Base-by-base conservation (phyloP, 352 stramenopile genomes). In the Pilasporangium apinafurcum region DNA sequence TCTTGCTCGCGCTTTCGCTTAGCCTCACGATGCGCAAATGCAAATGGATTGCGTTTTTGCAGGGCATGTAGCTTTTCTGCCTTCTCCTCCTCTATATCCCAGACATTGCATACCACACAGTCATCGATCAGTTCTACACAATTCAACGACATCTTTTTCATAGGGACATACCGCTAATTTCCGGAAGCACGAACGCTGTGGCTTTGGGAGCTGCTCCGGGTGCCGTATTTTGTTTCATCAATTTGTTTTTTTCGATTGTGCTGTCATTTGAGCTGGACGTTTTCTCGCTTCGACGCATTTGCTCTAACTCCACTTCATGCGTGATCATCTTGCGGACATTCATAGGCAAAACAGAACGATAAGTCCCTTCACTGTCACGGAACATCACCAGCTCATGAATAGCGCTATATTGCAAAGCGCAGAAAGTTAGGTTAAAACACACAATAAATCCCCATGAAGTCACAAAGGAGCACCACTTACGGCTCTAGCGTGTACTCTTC, bases 401-500 rank as follows among this genome's bases (percentile, higher is more conserved):
- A 10, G 81, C 45, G 8, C 81, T 92, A 44, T 25, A 48, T 6
- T 31, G 6, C 20, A 4, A 37, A 33, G n/a, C 36, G 32, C 10
- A 32, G 13, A 39, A 17, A 36, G 3, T 25, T 16, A 2, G n/a
- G 7, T 27, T 2, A n/a, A 0, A 7, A 28, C 8, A 31, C 21
- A 40, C 8, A 8, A 53, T 2, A 40, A 33, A 28, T 26, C 40
- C 40, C 14, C 32, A 27, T 2, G 25, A 20, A 45, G 16, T 20
- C 10, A 20, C 41, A 10, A 31, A 54, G 7, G 17, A 7, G 40
- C 13, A 45, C 7, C 3, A 78, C 81, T 45, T 68, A 92, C 79
- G 81, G 81, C 51, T 93, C 81, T 6, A 93, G 53, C 21, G 53
- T 48, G 32, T 76, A 90, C 36, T 91, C 78, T 53, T 89, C 76